Base-by-base conservation (phyloP, 2,329 filamentous ascomycete genomes). In the Penicillium sp. region DNA sequence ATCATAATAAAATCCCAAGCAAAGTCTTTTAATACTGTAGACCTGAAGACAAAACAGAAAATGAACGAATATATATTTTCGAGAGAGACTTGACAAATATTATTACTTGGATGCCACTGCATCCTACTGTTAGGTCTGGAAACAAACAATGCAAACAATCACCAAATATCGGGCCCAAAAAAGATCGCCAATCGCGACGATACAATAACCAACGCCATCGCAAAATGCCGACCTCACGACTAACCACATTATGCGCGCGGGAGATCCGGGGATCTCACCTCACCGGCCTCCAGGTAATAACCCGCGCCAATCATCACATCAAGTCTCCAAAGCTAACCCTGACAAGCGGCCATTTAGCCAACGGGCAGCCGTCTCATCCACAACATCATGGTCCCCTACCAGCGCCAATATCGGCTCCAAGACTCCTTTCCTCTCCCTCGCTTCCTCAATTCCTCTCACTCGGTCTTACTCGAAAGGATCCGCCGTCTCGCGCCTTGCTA, bases 71-170 rank as follows among this genome's bases (percentile, higher is more conserved):
- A n/a, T n/a, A n/a, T n/a, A n/a, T n/a, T n/a, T n/a, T n/a, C n/a
- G n/a, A n/a, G n/a, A n/a, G n/a, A n/a, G n/a, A n/a, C n/a, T n/a
- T n/a, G n/a, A n/a, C 27, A 7, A 13, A 30, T 27, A 10, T 6
- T 27, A 10, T 32, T 7, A 12, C 6, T 12, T 32, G 13, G 29
- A 27, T 10, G 24, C 30, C 15, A 20, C 7, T 7, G 17, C 17
- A 6, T 8, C 7, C 27, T 13, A 30, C 32, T 20, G 33, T 12
- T 36, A 13, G 3, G n/a, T n/a, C n/a, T n/a, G n/a, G 20, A 39
- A 26, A 49, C 65, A 68, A 69, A 69, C 66, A 63, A 33, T 67
- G 62, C 65, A 68, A 68, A 70, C 65, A 61, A 12, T 15, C 43
- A 39, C 39, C 26, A 27, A 27, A 27, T 27, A 27, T 27, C 26